Base-by-base conservation (phyloP, 805 yeast species). In the Schizosaccharomyces japonicus region DNA sequence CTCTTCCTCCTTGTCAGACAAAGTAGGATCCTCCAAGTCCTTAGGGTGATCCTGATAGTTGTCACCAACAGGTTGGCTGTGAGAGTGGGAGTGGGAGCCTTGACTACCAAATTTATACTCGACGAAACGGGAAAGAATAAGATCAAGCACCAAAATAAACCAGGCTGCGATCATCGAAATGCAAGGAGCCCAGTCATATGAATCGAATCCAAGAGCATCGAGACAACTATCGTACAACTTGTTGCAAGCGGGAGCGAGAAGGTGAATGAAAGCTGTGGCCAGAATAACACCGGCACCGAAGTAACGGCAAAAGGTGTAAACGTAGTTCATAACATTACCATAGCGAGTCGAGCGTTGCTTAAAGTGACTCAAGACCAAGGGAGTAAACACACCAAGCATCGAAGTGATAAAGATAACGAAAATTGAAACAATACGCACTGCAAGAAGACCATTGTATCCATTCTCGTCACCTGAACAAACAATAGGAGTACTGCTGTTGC, bases 221-320 rank as follows among this genome's bases (percentile, higher is more conserved):
- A 66, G 68, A 55, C 71, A 66, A 3, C 63, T 55, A 32, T 52
- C 50, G 21, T 49, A 40, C 4, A 53, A 49, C 21, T 50, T 50
- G 5, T 53, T 50, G 30, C 44, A 33, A 10, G 53, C 55, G 23
- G 55, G 55, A 19, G 29, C 30, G 21, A 53, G 49, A 17, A 53
- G 39, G 33, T 48, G 50, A 50, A 78, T 69, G 54, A 76, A 79
- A 0, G 83, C 81, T 5, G 87, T 78, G 8, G 85, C 79, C 3
- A 78, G 65, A 54, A 78, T 78, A 44, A 78, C 85, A 47, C 87
- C 87, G 3, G 82, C 69, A 54, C 87, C 87, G 47, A 56, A 56
- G 49, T 54, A 56, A 34, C 53, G 52, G 23, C 53, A 52, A 27
- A 52, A 28, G 32, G 53, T 47, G 50, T 51, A 53, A 39, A 49